Evolutionary conservation across 257 asterid genomes (phyloP).

Genomic region (Nicotiana paniculata): DNA sequence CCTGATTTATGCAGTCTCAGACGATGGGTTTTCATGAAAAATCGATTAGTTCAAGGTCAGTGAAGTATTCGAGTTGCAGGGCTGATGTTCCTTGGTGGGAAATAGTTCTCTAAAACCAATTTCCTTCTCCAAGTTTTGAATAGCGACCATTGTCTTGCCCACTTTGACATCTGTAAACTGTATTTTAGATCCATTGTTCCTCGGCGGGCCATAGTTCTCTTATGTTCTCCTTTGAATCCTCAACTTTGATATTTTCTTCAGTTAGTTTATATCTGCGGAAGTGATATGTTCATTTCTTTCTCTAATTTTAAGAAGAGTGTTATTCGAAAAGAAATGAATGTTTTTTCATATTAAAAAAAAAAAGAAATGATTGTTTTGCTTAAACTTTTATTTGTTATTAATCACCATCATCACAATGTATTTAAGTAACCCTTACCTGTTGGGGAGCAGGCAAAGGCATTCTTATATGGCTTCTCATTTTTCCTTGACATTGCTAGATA

Average conservation of each 20-base stretch:
- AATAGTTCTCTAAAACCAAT: background rate
- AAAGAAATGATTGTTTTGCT: background rate
- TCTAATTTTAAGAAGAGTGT: background rate
- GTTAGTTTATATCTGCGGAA: background rate
- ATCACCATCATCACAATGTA: background rate
- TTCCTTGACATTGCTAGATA: conserved; percentile 76
- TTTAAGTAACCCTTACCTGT: background rate
- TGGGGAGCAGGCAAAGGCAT: background rate
- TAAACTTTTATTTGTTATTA: background rate
- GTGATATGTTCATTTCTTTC: background rate
- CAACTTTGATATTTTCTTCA: background rate
- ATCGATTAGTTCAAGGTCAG: conserved; percentile 3
- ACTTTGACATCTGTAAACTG: background rate
- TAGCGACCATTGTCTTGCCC: background rate
- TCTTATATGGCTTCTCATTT: background rate
- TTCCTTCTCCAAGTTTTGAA: conserved; percentile 6
- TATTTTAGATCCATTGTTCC: background rate
- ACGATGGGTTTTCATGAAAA: background rate
- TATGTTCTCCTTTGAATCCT: background rate
- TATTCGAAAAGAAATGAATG: background rate
- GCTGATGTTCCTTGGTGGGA: background rate
- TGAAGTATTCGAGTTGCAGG: background rate
- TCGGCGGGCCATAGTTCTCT: background rate
- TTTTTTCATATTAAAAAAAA: too few relatives aligned
- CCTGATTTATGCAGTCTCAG: background rate